Evolutionary conservation across 1,284 basidiomycete species (phyloP).

Genomic region (Apiotrichum porosum): DNA sequence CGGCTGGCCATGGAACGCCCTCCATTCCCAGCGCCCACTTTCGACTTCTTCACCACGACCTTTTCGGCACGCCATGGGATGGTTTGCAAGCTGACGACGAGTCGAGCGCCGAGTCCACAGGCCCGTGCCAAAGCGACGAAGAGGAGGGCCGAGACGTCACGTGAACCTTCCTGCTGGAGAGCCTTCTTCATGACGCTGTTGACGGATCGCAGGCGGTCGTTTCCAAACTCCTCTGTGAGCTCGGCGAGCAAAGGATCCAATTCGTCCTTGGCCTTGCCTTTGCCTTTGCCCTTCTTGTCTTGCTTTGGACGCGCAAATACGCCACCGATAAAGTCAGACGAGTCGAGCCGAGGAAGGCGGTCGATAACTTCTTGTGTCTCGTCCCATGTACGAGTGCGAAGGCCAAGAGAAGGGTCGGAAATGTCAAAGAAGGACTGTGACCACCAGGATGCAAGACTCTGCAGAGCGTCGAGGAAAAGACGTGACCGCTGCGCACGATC

Average conservation of each 20-base stretch:
- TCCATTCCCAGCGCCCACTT: slow-evolving; percentile 27
- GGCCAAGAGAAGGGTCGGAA: slow-evolving; percentile 45
- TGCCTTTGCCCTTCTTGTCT: slow-evolving; percentile 41
- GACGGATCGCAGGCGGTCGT: slow-evolving; percentile 66
- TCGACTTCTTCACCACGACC: slow-evolving; percentile 31
- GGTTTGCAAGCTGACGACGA: slow-evolving; percentile 86
- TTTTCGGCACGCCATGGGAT: slow-evolving; percentile 68
- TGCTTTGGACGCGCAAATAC: slow-evolving; percentile 1
- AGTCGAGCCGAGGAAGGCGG: slow-evolving; percentile 29
- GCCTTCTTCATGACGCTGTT: slow-evolving; percentile 89
- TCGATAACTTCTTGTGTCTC: slow-evolving; percentile 50
- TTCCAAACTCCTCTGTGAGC: slow-evolving; percentile 51
- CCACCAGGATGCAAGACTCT: slow-evolving; percentile 78
- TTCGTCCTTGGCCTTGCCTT: slow-evolving; percentile 36
- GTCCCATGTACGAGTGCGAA: slow-evolving; percentile 69
- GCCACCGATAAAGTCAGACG: slow-evolving; percentile 22
- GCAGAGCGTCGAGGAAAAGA: slow-evolving; percentile 74
- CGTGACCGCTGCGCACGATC: slow-evolving; percentile 72
- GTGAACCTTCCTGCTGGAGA: slow-evolving; percentile 69
- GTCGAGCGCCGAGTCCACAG: slow-evolving; percentile 76
- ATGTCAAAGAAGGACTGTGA: slow-evolving; percentile 61
- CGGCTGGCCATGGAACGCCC: slow-evolving; percentile 28
- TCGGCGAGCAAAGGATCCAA: slow-evolving; percentile 26
- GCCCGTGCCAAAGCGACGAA: slow-evolving; percentile 87
- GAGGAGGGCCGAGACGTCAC: slow-evolving; percentile 84